A percentile compares a stretch with the other conserved stretches of the same genome.
These are phyloP conservation scores for Cylindrotheca fusiformis DNA, from an alignment of 108 stramenopile species.

Conservation along the genomic window DNA sequence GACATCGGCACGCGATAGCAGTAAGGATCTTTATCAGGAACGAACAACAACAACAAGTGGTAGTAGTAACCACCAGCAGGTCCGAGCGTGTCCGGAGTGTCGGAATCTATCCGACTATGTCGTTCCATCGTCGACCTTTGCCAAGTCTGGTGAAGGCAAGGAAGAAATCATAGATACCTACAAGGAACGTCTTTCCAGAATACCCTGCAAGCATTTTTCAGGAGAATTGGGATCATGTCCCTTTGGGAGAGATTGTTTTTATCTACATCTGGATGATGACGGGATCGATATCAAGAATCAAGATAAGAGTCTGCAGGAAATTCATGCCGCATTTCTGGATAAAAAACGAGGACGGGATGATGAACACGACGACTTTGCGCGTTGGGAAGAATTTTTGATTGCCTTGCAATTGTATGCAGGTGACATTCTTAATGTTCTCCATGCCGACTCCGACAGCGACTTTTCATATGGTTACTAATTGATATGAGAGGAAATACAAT, in stretches of 20 bases:
- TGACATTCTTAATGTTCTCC: too few species aligned
- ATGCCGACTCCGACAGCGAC: too few species aligned
- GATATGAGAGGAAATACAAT: too few species aligned
- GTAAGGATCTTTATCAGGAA: conserved; percentile 8
- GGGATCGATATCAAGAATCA: conserved; percentile 39
- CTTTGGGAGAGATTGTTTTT: conserved; percentile 62
- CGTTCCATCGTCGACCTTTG: conserved; percentile 30
- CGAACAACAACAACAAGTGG: conserved; percentile 1
- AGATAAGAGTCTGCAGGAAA: conserved; percentile 37
- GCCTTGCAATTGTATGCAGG: too few species aligned
- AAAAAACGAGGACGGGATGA: too few species aligned
- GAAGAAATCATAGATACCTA: conserved; percentile 22
- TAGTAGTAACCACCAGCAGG: not conserved
- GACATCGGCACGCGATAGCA: conserved; percentile 6
- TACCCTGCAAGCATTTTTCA: conserved; percentile 28
- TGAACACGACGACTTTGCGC: too few species aligned
- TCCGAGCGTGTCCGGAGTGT: conserved; percentile 56
- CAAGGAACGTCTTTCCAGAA: conserved; percentile 30
- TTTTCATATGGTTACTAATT: too few species aligned
- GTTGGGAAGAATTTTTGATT: too few species aligned
- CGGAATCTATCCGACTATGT: conserved; percentile 42
- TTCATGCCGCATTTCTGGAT: not conserved
- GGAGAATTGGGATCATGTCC: conserved; percentile 49
- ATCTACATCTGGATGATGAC: conserved; percentile 36
- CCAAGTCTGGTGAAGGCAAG: conserved; percentile 33